Percentiles rank a stretch among this genome's conserved stretches.
These are phyloP conservation scores for Jatropha podagrica DNA, from an alignment of 441 rosid genomes.

Conservation along the genomic window DNA sequence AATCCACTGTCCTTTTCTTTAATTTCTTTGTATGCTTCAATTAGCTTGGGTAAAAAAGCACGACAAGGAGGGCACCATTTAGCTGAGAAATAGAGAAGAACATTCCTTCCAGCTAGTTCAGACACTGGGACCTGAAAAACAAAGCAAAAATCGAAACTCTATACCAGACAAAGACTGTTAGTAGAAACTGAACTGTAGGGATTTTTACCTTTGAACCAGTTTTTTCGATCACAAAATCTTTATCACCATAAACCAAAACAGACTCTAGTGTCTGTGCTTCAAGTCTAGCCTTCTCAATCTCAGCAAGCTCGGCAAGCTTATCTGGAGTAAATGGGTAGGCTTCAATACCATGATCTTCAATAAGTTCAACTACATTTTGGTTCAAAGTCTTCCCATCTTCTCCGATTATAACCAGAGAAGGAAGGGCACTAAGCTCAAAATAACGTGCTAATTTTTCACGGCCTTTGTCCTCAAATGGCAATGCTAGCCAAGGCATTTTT, in stretches of 20 bases:
- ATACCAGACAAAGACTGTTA: too few relatives aligned
- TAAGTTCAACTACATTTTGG: conserved; percentile 33
- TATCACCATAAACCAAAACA: conserved; percentile 36
- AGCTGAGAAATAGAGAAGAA: conserved; percentile 44
- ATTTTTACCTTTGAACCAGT: conserved; percentile 28
- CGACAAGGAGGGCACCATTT: conserved; percentile 35
- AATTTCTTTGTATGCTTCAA: conserved; percentile 32
- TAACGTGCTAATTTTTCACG: conserved; percentile 33
- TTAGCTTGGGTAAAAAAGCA: conserved; percentile 28
- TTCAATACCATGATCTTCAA: conserved; percentile 33
- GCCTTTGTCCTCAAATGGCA: conserved; percentile 38
- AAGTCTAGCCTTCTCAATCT: conserved; percentile 30
- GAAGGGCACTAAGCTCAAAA: conserved; percentile 32
- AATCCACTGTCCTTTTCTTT: conserved; percentile 25
- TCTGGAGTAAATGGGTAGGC: conserved; percentile 49
- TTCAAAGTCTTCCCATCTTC: conserved; percentile 40
- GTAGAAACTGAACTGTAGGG: too few relatives aligned
- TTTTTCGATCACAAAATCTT: conserved; percentile 36
- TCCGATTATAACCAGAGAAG: conserved; percentile 42
- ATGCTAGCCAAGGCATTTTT: conserved; percentile 44
- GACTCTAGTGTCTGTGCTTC: conserved; percentile 45
- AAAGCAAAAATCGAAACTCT: background rate
- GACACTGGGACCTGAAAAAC: conserved; percentile 30
- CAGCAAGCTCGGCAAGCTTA: conserved; percentile 37
- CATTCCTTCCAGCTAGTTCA: conserved; percentile 36